Evolutionary conservation across 75 land plant species (phyloP), one percentile per base, ranked within the genome.

Genomic region (Cupressus sempervirens): DNA sequence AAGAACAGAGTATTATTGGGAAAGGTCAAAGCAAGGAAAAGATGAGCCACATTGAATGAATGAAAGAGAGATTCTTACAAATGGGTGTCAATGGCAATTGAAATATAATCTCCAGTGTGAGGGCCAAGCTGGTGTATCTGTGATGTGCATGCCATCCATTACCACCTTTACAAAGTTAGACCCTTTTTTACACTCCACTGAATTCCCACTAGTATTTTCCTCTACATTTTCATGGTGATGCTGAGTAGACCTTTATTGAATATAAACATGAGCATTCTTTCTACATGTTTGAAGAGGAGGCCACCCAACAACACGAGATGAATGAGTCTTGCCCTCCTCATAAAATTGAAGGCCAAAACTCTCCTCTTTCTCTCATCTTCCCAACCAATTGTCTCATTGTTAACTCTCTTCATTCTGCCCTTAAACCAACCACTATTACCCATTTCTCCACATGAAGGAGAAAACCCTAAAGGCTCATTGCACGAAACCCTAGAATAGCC

Each of bases 91-190:
- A n/a, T n/a, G 36, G 75, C 11, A 29, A 45, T 4, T 72, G 87
- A 54, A 90, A 90, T 90, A 90, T 88, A 30, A 86, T 85, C 75
- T 86, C 87, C 23, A 90, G 73, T 8, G 86, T 81, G 2, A 48
- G 18, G 16, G 72, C 50, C 20, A 90, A 87, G 81, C 62, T 86
- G 16, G 81, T 82, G 41, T 90, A 90, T 35, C 87, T 77, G 84
- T 88, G 80, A 85, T 88, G 90, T 26, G 85, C 48, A 90, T 85
- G 46, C 91, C 91, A 48, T 90, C 91, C 91, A 90, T 90, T 73
- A 85, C 83, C 6, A 90, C 90, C 43, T 90, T 90, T 13, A 90
- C 90, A 83, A 81, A 85, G 52, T 18, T 32, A 9, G 87, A 83
- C 26, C 50, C 68, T 3, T 26, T 67, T 40, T 53, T 15, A 16